Conservation (phyloP, 306 rosid genomes). For the Sechiopsis laciniata region DNA sequence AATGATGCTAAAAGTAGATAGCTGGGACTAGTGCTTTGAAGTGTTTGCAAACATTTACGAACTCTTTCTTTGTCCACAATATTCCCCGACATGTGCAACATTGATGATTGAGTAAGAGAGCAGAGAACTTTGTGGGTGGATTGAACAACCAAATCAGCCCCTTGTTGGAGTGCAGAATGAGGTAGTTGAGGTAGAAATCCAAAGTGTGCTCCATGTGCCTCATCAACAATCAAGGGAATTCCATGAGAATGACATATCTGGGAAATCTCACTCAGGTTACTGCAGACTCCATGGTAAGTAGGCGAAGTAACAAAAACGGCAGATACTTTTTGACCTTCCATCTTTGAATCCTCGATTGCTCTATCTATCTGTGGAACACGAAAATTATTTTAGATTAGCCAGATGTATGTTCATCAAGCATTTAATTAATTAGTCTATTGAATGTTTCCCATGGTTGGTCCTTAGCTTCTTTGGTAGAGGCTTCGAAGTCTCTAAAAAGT, state of each 20-base stretch:
- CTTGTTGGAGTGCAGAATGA: constrained; percentile 66
- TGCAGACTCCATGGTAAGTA: constrained; percentile 80
- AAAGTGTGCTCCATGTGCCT: constrained; percentile 90
- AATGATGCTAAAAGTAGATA: constrained; percentile 78
- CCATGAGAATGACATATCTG: constrained; percentile 58
- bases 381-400: constrained; percentile 21
- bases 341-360: constrained; percentile 50
- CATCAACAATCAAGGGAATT: constrained; percentile 81
- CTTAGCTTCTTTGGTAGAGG: too few species aligned
- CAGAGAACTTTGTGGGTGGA: constrained; percentile 75
- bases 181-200: constrained; percentile 74
- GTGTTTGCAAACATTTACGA: constrained; percentile 64
- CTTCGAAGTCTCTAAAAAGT: too few species aligned
- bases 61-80: constrained; percentile 53
- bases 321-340: constrained; percentile 53
- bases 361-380: constrained; percentile 48
- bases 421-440: too few species aligned
- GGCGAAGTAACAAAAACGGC: constrained; percentile 85
- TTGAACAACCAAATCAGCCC: constrained; percentile 66
- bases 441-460: too few species aligned
- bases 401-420: too few species aligned
- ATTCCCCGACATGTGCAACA: constrained; percentile 68
- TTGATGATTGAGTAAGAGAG: constrained; percentile 80
- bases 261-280: constrained; percentile 53
- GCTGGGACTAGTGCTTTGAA: constrained; percentile 85